phyloP scores from a whole-genome alignment of 139 green algal genomes.

The Chlamydomonas sphaeroides region DNA sequence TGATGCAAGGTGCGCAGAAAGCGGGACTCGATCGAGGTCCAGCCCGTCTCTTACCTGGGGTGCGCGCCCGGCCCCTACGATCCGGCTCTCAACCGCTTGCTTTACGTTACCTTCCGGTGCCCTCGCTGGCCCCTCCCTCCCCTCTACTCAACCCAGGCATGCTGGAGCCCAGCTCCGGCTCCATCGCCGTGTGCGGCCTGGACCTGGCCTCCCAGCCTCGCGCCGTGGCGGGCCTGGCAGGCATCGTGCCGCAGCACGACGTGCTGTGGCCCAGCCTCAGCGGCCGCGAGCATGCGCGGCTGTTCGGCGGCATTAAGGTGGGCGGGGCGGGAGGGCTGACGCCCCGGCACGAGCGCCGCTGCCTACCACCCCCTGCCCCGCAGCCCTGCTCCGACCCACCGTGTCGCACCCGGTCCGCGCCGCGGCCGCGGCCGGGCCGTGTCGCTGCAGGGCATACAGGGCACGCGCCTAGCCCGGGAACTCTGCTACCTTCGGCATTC shows the following conservation, averaged over 20 bases:
- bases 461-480: too few species aligned
- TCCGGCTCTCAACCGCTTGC: too few species aligned
- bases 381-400: too few species aligned
- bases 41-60: too few species aligned
- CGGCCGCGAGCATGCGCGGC: slow-evolving; percentile 64
- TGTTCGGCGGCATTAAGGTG: slow-evolving; percentile 69
- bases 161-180: slow-evolving; percentile 47
- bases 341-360: too few species aligned
- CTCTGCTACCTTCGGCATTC: too few species aligned
- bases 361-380: too few species aligned
- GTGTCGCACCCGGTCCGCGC: too few species aligned
- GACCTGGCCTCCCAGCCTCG: slow-evolving; percentile 2
- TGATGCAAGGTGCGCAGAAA: slow-evolving; percentile 42
- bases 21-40: background rate
- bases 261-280: slow-evolving; percentile 85
- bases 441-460: too few species aligned
- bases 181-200: slow-evolving; percentile 44
- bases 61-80: too few species aligned
- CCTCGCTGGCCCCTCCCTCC: background rate
- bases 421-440: too few species aligned
- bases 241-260: slow-evolving; percentile 78
- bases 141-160: slow-evolving; percentile 15
- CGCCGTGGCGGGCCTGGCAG: slow-evolving; percentile 5
- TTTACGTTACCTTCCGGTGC: background rate
- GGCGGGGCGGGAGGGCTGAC: background rate